Percentiles rank a stretch among this genome's conserved stretches.
phyloP scores from a whole-genome alignment of 768 basidiomycete species.

The Russula griseocarnosa region DNA sequence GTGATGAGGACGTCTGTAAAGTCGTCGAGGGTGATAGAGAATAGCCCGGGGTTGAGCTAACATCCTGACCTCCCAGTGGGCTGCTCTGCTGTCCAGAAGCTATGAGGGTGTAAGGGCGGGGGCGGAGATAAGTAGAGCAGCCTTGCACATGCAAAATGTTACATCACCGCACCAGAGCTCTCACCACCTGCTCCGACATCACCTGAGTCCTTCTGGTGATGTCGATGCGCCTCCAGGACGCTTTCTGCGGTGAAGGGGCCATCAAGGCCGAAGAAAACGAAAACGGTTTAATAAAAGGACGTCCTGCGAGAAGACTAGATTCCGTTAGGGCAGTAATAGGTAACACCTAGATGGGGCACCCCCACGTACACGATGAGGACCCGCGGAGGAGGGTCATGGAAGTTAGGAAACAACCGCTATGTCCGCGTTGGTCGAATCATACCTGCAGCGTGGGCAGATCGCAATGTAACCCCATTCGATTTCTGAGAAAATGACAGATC shows the following conservation, averaged over 20 bases:
- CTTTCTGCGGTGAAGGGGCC: conserved; percentile 6
- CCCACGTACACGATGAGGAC: background rate
- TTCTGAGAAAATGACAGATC: background rate
- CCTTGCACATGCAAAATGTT: background rate
- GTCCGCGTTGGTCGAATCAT: background rate
- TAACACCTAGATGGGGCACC: background rate
- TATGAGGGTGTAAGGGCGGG: background rate
- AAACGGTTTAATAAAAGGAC: background rate
- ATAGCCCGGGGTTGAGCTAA: background rate
- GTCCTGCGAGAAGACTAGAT: background rate
- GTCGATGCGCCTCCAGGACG: conserved; percentile 16
- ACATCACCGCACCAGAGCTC: conserved; percentile 6
- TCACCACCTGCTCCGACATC: background rate
- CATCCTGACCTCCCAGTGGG: conserved; percentile 2
- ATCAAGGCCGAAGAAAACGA: conserved; percentile 11
- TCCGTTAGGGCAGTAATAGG: background rate
- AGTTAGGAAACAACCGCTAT: background rate
- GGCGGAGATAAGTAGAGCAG: background rate
- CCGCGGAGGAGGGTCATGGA: conserved; percentile 8
- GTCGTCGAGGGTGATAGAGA: background rate
- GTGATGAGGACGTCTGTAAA: background rate
- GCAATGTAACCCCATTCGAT: background rate
- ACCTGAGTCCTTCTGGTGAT: no score
- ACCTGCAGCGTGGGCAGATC: background rate
- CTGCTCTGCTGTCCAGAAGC: background rate